phyloP scores from a whole-genome alignment of 345 rosid genomes.

The Geranium brycei region DNA sequence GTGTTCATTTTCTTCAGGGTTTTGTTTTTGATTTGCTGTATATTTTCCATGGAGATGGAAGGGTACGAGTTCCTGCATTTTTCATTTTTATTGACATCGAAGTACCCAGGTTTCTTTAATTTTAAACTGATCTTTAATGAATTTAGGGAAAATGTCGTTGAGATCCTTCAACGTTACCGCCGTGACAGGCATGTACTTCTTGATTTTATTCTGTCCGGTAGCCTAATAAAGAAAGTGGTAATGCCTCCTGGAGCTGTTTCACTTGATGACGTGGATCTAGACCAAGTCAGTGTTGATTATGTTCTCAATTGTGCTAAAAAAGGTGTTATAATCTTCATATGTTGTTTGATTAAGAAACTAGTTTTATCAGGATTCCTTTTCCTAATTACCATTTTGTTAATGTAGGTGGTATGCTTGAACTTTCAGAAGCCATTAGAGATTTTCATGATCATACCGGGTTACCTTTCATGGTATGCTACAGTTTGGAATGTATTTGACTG shows the following conservation, averaged over 20 bases:
- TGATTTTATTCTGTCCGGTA: constrained; percentile 74
- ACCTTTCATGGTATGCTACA: constrained; percentile 62
- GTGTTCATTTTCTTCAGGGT: too few species aligned
- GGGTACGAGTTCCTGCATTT: too few species aligned
- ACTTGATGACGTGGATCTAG: constrained; percentile 91
- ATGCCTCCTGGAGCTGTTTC: constrained; percentile 99
- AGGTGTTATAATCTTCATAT: constrained; percentile 26
- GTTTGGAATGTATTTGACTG: background rate
- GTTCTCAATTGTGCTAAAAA: constrained; percentile 78
- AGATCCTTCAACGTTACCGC: constrained; percentile 74
- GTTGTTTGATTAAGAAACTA: background rate
- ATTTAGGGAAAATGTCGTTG: constrained; percentile 60
- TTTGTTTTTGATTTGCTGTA: too few species aligned
- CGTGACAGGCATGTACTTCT: constrained; percentile 75
- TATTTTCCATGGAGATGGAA: too few species aligned
- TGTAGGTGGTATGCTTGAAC: constrained; percentile 77
- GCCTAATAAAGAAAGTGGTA: constrained; percentile 77
- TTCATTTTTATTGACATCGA: too few species aligned
- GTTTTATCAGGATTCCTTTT: constrained; percentile 2
- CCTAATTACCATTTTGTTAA: constrained; percentile 2
- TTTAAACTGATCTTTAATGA: background rate
- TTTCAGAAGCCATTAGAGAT: constrained; percentile 88
- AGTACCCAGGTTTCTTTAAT: background rate
- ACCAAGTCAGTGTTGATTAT: constrained; percentile 94
- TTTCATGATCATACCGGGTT: constrained; percentile 71